Conservation (phyloP, 2,329 filamentous ascomycete genomes). For the Didymella arachidicola region DNA sequence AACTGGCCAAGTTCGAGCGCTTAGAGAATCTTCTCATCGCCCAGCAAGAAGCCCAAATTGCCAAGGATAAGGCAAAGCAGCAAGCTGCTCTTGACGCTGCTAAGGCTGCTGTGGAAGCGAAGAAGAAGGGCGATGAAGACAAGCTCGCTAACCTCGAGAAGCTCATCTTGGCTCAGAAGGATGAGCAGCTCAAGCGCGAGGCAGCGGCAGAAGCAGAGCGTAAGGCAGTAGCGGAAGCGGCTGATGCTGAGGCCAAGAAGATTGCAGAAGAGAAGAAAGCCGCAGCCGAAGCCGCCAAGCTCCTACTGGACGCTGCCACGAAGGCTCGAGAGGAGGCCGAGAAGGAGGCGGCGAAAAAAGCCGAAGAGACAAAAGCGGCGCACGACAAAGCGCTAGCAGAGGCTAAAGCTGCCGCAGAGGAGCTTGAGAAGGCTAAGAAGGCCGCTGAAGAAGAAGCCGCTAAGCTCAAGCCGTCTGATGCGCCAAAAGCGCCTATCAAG, state of each 20-base stretch:
- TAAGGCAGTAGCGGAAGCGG: conserved; percentile 56
- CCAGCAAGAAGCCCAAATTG: conserved; percentile 47
- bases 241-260: conserved; percentile 59
- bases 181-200: conserved; percentile 51
- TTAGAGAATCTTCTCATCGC: conserved; percentile 48
- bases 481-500: conserved; percentile 52
- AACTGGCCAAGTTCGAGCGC: conserved; percentile 48
- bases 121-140: conserved; percentile 49
- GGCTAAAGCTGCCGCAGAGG: conserved; percentile 53
- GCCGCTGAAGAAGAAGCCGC: conserved; percentile 57
- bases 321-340: conserved; percentile 46
- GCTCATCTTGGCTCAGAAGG: conserved; percentile 53
- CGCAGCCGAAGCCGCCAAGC: conserved; percentile 39
- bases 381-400: conserved; percentile 59
- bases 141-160: conserved; percentile 47
- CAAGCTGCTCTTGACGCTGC: conserved; percentile 41
- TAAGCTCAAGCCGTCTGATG: conserved; percentile 56
- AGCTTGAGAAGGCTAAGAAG: conserved; percentile 57
- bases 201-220: conserved; percentile 42
- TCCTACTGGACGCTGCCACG: conserved; percentile 41
- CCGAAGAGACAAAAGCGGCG: conserved; percentile 54
- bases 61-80: conserved; percentile 48
- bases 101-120: conserved; percentile 34
- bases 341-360: conserved; percentile 40
- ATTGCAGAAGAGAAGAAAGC: conserved; percentile 58